Evolutionary conservation across 2,329 filamentous ascomycete species (phyloP), one percentile per base, ranked within the genome.

Genomic region (Atkinsonella hypoxylon): DNA sequence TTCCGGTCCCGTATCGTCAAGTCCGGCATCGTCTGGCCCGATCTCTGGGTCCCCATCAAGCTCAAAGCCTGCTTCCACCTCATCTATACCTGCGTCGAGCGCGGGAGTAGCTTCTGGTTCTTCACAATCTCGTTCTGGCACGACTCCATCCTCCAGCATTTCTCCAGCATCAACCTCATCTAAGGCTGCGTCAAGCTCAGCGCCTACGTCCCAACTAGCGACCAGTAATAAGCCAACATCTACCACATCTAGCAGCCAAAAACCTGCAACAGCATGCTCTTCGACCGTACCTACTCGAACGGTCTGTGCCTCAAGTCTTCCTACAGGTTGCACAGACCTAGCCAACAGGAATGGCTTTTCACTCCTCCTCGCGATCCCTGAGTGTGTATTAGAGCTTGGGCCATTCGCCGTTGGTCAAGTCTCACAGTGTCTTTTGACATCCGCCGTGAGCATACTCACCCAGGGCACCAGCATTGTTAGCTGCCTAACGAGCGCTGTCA

Each of bases 251-350:
- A 53, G 34, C 9, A 48, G 26, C 40, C 48, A 48, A 13, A 38
- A 13, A 36, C 18, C 46, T 12, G 36, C 49, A 9, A 15, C 45
- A 6, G 30, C 52, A 8, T 51, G 49, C 36, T 8, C 20, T n/a
- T 31, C 49, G 12, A 17, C 36, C 12, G 15, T 36, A 18, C 44
- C 51, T 7, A 49, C 49, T 12, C 31, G 10, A 2, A 9, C 36
- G 10, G 40, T 53, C 39, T 53, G 52, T 17, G 41, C 52, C 17
- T 20, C 49, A n/a, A 30, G 12, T 5, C 34, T 53, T 4, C 52
- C 52, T 12, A n/a, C 13, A 2, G 18, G 46, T 32, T 53, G 52
- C 40, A 4, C 17, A 3, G 11, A 42, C 4, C 20, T 53, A 10
- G 13, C 10, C 30, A 40, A 22, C 11, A 22, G 6, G 2, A 47